Evolutionary conservation across 192 early-diverging fungal species (phyloP), one percentile per base, ranked within the genome.

Genomic region (Geranomyces variabilis): DNA sequence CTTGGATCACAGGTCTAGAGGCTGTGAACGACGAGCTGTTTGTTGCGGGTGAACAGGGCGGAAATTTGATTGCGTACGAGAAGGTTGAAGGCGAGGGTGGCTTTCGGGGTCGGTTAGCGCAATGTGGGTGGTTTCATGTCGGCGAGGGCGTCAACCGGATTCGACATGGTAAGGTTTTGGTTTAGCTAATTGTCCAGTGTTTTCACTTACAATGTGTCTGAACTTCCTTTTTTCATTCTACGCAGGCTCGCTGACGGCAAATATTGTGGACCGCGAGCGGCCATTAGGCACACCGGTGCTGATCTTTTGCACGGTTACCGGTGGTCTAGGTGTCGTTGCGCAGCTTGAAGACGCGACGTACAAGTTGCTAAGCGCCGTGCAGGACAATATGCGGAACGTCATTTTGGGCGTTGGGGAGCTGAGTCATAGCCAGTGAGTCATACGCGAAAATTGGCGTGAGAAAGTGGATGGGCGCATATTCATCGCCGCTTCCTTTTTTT

Each of bases 131-230:
- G 55, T 94, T 78, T 76, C 92, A 94, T 67, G 28, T 96, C 43
- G 94, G 94, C 26, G 91, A 95, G 62, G 75, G 81, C 31, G 81
- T 98, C 70, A 97, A 95, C 74, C 80, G 85, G 10, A 86, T 98
- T 45, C 76, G 87, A 36, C 69, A 83, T 31, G 96, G 96, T 91
- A 79, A 69, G 69, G n/a, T n/a, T 24, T 70, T 17, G 4, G 51
- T 17, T 6, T 24, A 53, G 51, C n/a, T n/a, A n/a, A 53, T 53
- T 53, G 24, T 4, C 6, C 51, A n/a, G n/a, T n/a, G n/a, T n/a
- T n/a, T n/a, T n/a, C n/a, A n/a, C n/a, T n/a, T n/a, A n/a, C n/a
- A n/a, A n/a, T n/a, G n/a, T n/a, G n/a, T n/a, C n/a, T n/a, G n/a
- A n/a, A n/a, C n/a, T n/a, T n/a, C n/a, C n/a, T n/a, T n/a, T 26